phyloP scores from a whole-genome alignment of 805 yeast species.

The Yarrowia bubula region DNA sequence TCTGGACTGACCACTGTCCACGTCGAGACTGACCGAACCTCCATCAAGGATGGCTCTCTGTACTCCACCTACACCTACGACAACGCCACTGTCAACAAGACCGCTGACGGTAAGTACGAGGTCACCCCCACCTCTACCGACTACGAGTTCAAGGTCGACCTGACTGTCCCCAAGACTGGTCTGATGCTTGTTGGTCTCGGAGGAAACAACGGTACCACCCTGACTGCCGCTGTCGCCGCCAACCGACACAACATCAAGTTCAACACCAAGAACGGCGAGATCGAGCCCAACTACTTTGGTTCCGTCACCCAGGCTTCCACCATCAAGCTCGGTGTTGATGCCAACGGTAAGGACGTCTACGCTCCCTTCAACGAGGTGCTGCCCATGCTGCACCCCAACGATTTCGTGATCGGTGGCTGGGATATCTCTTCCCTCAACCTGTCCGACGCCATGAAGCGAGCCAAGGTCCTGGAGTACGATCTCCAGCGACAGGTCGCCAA shows the following conservation, averaged over 20 bases:
- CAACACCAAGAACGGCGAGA: constrained; percentile 76
- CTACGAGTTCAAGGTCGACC: constrained; percentile 82
- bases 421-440: constrained; percentile 75
- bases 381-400: constrained; percentile 88
- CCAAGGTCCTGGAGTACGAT: constrained; percentile 81
- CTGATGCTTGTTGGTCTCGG: constrained; percentile 90
- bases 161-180: constrained; percentile 81
- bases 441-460: constrained; percentile 76
- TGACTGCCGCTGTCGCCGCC: constrained; percentile 80
- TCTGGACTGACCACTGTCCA: constrained; percentile 49
- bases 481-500: constrained; percentile 73
- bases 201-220: constrained; percentile 94
- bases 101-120: constrained; percentile 48
- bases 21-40: constrained; percentile 55
- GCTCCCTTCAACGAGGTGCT: constrained; percentile 88
- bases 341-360: constrained; percentile 77
- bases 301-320: constrained; percentile 94
- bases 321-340: constrained; percentile 82
- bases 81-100: constrained; percentile 65
- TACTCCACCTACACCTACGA: constrained; percentile 65
- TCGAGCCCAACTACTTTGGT: constrained; percentile 82
- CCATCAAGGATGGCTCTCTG: constrained; percentile 49
- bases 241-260: constrained; percentile 76
- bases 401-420: constrained; percentile 91
- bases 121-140: constrained; percentile 72